These are phyloP conservation scores for Cenchrus purpureus DNA, from an alignment of 176 grass and related monocot species.

Conservation along the genomic window DNA sequence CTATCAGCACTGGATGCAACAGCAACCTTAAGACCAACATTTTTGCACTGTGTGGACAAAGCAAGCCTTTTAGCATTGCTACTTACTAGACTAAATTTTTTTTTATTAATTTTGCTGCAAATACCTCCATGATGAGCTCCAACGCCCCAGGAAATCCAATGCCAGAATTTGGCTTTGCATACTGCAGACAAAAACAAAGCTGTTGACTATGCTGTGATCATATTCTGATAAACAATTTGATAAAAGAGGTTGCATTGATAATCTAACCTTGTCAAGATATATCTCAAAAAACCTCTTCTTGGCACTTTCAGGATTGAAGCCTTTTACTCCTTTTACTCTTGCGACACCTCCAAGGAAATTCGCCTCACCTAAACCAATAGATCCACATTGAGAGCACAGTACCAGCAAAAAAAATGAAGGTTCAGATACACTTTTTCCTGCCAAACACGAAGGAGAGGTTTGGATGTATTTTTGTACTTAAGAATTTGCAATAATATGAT, in stretches of 20 bases:
- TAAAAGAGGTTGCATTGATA: not conserved
- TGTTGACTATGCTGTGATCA: constrained; percentile 35
- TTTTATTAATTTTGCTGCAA: constrained; percentile 27
- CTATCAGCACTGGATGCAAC: constrained; percentile 96
- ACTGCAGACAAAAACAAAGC: constrained; percentile 57
- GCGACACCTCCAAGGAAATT: constrained; percentile 98
- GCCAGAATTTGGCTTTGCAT: constrained; percentile 86
- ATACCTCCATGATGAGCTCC: constrained; percentile 88
- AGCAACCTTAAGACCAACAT: constrained; percentile 83
- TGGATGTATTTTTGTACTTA: not conserved
- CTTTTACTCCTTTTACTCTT: constrained; percentile 77
- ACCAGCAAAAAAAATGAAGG: constrained; percentile 16
- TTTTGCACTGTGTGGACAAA: constrained; percentile 76
- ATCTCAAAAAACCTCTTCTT: constrained; percentile 92
- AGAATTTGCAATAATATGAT: not conserved
- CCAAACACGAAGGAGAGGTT: too few species aligned
- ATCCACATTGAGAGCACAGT: constrained; percentile 27
- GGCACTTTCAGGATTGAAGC: constrained; percentile 72
- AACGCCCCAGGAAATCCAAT: constrained; percentile 95
- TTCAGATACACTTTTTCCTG: not conserved
- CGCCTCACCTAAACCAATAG: constrained; percentile 71
- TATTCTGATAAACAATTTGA: constrained; percentile 25
- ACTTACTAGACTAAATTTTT: constrained; percentile 18
- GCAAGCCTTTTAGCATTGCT: constrained; percentile 6
- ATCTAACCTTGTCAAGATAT: constrained; percentile 83